Evolutionary conservation across 2,329 filamentous ascomycete genomes (phyloP).

Genomic region (Pseudocercospora crystallina): DNA sequence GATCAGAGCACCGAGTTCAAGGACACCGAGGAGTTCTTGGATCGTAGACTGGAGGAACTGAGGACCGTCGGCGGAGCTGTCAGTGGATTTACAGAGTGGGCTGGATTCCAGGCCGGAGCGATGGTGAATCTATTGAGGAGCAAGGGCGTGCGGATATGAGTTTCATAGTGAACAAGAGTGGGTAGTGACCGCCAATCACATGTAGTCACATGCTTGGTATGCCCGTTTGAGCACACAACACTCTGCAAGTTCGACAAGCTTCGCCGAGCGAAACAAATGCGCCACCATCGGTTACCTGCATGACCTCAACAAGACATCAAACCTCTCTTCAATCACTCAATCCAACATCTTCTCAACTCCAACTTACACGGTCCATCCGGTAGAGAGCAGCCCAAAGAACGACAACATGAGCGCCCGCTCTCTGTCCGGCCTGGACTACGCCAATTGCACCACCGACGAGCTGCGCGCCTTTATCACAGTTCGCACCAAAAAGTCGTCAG

Average conservation of each 20-base stretch:
- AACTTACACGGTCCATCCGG: no score
- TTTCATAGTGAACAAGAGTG: neutral
- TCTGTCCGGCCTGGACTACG: neutral
- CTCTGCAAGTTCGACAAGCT: neutral
- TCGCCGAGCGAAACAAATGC: neutral
- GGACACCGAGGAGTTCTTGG: conserved; percentile 78
- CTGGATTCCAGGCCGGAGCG: conserved; percentile 76
- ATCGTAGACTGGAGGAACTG: conserved; percentile 70
- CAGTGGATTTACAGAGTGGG: conserved; percentile 69
- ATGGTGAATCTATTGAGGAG: conserved; percentile 81
- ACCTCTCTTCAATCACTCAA: no score
- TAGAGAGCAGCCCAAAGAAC: no score
- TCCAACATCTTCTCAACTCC: no score
- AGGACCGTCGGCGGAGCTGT: conserved; percentile 62
- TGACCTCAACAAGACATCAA: neutral
- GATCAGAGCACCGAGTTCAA: conserved; percentile 71
- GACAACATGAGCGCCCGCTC: no score
- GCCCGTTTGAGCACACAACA: neutral
- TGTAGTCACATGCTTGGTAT: neutral
- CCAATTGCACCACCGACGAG: neutral
- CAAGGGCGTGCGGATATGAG: conserved; percentile 77
- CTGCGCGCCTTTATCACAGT: neutral
- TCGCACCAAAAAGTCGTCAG: neutral
- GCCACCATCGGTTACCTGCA: neutral
- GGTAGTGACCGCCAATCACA: neutral